Evolutionary conservation across 176 grass and related monocot genomes (phyloP).

Genomic region (Phragmites australis): DNA sequence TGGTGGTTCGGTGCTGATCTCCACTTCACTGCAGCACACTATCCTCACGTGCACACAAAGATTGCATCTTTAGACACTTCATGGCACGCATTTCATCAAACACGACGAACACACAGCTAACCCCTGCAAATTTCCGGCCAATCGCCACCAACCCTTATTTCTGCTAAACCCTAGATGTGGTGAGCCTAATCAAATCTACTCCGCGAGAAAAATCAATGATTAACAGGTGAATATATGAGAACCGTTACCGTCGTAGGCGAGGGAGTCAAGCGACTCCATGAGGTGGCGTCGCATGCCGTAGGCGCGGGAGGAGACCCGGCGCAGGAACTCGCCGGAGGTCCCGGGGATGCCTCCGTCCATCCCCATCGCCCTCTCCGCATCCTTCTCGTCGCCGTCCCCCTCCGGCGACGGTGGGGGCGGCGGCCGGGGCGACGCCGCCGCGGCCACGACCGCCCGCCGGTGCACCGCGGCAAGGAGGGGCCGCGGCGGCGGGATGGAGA

Average conservation of each 20-base stretch:
- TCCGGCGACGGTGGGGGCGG: conserved; percentile 28
- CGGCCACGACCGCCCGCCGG: conserved; percentile 41
- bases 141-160: neutral
- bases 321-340: conserved; percentile 86
- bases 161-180: neutral
- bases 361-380: conserved; percentile 90
- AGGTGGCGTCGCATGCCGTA: conserved; percentile 91
- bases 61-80: neutral
- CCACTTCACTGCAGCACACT: neutral
- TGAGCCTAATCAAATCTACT: neutral
- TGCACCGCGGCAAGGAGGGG: conserved; percentile 29
- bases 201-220: no score
- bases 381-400: conserved; percentile 30
- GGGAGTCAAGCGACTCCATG: conserved; percentile 79
- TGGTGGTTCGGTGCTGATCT: no score
- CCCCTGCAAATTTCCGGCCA: neutral
- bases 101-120: neutral
- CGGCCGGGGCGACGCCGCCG: conserved; percentile 28
- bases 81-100: conserved; percentile 21
- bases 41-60: conserved; percentile 4
- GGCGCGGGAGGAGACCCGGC: conserved; percentile 84
- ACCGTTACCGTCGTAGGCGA: conserved; percentile 72
- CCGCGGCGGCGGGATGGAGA: conserved; percentile 40
- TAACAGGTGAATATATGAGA: no score
- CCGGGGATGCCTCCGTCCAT: conserved; percentile 84